A percentile compares a stretch with the other conserved stretches of the same genome.
Conservation (phyloP, 2,329 filamentous ascomycete species). For the Botrytis hyacinthi region DNA sequence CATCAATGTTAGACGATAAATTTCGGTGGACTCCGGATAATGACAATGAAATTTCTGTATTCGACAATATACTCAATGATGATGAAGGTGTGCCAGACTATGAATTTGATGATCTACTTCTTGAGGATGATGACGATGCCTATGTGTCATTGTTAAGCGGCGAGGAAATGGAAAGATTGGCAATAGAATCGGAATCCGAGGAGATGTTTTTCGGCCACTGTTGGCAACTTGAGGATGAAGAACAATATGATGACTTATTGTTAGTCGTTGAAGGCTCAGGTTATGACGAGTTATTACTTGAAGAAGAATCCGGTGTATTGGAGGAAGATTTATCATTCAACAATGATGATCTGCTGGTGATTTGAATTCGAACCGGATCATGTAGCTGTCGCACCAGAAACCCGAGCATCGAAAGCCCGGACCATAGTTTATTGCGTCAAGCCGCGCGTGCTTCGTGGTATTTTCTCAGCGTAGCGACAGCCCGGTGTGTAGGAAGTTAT, state of each 20-base stretch:
- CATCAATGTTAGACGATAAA: not conserved
- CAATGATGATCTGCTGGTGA: slow-evolving; percentile 10
- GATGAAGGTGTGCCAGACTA: not conserved
- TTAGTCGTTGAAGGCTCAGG: not conserved
- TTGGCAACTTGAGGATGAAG: slow-evolving; percentile 9
- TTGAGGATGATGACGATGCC: not conserved
- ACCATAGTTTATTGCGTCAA: not conserved
- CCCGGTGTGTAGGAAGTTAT: not conserved
- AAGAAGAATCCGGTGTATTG: not conserved
- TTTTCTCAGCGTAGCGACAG: not conserved
- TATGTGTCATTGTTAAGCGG: slow-evolving; percentile 22
- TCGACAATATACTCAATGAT: slow-evolving; percentile 14
- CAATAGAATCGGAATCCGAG: slow-evolving; percentile 27
- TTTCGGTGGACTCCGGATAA: slow-evolving; percentile 11
- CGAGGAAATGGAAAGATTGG: slow-evolving; percentile 26
- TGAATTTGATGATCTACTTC: slow-evolving; percentile 27
- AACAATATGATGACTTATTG: slow-evolving; percentile 17
- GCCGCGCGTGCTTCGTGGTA: no score
- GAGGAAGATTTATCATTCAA: not conserved
- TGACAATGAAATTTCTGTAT: slow-evolving; percentile 1
- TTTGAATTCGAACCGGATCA: not conserved
- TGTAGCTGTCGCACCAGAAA: not conserved
- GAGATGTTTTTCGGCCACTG: slow-evolving; percentile 29
- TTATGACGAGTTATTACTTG: slow-evolving; percentile 4
- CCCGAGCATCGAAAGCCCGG: not conserved